A percentile compares a stretch with the other conserved stretches of the same genome.
phyloP scores from a whole-genome alignment of 176 grass and related monocot species.

The Chrysopogon serrulatus region DNA sequence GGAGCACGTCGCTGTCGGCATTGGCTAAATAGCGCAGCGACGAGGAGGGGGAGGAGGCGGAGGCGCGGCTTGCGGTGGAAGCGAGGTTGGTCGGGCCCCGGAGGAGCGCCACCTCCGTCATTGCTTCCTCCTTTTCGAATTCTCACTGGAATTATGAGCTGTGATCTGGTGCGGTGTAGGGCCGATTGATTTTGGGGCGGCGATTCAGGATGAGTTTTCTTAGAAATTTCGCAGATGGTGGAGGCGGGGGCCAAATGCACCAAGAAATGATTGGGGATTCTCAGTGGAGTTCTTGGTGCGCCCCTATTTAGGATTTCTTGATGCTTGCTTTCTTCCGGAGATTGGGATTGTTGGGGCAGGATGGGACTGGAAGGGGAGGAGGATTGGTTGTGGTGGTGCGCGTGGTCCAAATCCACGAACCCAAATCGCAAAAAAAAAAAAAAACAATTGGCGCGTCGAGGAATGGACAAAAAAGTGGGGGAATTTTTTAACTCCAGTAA shows the following conservation, averaged over 20 bases:
- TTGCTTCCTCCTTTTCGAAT: slow-evolving; percentile 32
- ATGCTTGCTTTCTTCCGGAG: slow-evolving; percentile 1
- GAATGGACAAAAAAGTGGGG: not conserved
- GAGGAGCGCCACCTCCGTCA: slow-evolving; percentile 61
- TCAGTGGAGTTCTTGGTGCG: slow-evolving; percentile 42
- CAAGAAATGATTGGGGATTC: slow-evolving; percentile 28
- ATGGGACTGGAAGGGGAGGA: not conserved
- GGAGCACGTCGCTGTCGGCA: slow-evolving; percentile 37
- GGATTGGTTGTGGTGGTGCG: slow-evolving; percentile 16
- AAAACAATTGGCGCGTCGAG: not conserved
- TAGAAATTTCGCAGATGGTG: slow-evolving; percentile 16
- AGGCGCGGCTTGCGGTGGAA: slow-evolving; percentile 44
- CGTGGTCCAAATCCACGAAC: slow-evolving; percentile 32
- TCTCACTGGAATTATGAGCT: slow-evolving; percentile 29
- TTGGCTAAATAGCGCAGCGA: slow-evolving; percentile 29
- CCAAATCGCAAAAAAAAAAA: slow-evolving; percentile 15
- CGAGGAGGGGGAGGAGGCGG: slow-evolving; percentile 3
- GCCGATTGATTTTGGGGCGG: slow-evolving; percentile 1
- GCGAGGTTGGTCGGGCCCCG: slow-evolving; percentile 53
- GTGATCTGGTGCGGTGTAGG: slow-evolving; percentile 49
- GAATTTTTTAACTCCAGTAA: slow-evolving; percentile 12
- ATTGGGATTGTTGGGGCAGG: slow-evolving; percentile 20
- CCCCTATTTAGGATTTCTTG: slow-evolving; percentile 16
- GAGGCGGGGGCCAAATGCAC: slow-evolving; percentile 32
- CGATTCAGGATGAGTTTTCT: not conserved